Evolutionary conservation across 1,284 basidiomycete species (phyloP).

Genomic region (Trichosporon faecale): DNA sequence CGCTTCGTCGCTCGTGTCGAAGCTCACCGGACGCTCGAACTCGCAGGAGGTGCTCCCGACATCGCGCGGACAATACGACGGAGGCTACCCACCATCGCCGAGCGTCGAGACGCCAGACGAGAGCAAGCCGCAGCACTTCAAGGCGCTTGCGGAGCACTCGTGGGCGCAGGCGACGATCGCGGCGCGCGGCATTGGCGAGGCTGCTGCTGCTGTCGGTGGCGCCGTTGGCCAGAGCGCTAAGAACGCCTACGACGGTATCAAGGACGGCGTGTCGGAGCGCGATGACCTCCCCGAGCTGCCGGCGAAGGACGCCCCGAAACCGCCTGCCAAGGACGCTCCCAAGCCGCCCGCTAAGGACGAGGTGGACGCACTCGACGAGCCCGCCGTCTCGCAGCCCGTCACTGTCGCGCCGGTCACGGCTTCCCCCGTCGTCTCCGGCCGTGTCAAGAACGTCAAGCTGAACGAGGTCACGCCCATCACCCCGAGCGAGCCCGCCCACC

Average conservation of each 20-base stretch:
- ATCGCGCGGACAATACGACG: slow-evolving; percentile 16
- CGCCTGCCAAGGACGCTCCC: slow-evolving; percentile 8
- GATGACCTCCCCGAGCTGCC: slow-evolving; percentile 2
- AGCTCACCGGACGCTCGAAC: slow-evolving; percentile 9
- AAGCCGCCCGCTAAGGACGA: not conserved
- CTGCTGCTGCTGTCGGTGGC: slow-evolving; percentile 38
- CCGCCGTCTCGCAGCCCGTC: no score
- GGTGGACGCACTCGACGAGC: not conserved
- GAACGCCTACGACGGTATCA: slow-evolving; percentile 34
- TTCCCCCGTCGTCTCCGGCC: not conserved
- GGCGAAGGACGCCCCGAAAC: slow-evolving; percentile 13
- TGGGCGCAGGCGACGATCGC: slow-evolving; percentile 48
- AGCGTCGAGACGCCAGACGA: slow-evolving; percentile 7
- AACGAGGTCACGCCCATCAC: slow-evolving; percentile 1
- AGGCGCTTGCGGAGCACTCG: slow-evolving; percentile 33
- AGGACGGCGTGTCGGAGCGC: slow-evolving; percentile 8
- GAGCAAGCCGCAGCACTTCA: slow-evolving; percentile 15
- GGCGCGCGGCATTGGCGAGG: slow-evolving; percentile 41
- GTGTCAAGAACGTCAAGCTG: slow-evolving; percentile 11
- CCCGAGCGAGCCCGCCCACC: not conserved
- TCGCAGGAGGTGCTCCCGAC: slow-evolving; percentile 25
- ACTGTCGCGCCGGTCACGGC: not conserved
- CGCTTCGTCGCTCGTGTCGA: slow-evolving; percentile 11
- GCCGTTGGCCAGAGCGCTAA: slow-evolving; percentile 41
- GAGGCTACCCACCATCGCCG: slow-evolving; percentile 1